phyloP scores from a whole-genome alignment of 140 eudicot species.

The Oenanthe javanica region DNA sequence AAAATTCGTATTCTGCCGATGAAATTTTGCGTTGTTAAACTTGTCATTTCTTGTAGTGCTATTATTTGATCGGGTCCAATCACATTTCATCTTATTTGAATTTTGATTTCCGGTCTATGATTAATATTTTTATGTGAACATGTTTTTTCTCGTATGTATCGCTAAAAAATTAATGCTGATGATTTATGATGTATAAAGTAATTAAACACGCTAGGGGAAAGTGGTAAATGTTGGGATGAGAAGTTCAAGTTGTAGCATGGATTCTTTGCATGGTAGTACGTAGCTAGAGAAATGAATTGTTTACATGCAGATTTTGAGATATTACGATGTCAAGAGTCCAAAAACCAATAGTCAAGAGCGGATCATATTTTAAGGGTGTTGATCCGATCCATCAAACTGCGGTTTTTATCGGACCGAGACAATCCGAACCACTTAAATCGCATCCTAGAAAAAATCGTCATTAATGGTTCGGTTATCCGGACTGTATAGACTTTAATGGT shows the following conservation, averaged over 20 bases:
- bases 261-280: neutral
- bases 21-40: too few species aligned
- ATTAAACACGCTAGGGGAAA: too few species aligned
- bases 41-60: neutral
- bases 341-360: neutral
- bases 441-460: too few species aligned
- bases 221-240: too few species aligned
- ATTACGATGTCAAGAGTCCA: neutral
- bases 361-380: too few species aligned
- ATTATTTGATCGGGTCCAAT: neutral
- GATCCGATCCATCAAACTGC: too few species aligned
- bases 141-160: neutral
- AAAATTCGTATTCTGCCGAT: too few species aligned
- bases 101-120: neutral
- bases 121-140: neutral
- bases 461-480: too few species aligned
- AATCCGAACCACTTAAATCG: too few species aligned
- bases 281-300: neutral
- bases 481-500: too few species aligned
- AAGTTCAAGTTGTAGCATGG: neutral
- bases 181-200: too few species aligned
- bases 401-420: too few species aligned
- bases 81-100: neutral
- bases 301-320: neutral
- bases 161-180: neutral